Conservation (phyloP, 306 rosid genomes). For the Sindora glabra region DNA sequence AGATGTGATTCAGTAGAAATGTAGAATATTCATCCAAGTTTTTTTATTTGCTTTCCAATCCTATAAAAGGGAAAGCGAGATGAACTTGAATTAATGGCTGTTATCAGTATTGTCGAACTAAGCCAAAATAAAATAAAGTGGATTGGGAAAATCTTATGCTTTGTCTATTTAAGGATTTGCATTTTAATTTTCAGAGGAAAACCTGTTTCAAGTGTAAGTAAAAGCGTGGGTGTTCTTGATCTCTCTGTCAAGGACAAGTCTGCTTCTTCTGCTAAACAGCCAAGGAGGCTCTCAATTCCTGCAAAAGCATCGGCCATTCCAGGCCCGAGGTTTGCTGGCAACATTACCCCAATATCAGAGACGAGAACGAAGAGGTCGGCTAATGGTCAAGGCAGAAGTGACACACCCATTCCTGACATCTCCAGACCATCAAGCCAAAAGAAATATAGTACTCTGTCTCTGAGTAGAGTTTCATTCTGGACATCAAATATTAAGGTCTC, state of each 20-base stretch:
- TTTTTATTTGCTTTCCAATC: too few species aligned
- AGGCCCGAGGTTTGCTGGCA: conserved; percentile 37
- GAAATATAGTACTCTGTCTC: conserved; percentile 53
- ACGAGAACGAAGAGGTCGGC: conserved; percentile 36
- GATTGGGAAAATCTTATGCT: too few species aligned
- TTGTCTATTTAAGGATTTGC: too few species aligned
- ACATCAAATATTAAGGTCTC: conserved; percentile 73
- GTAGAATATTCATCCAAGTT: too few species aligned
- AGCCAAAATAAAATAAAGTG: too few species aligned
- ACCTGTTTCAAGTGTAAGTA: conserved; percentile 49
- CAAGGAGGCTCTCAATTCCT: conserved; percentile 79
- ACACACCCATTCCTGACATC: conserved; percentile 60
- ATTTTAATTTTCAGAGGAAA: conserved; percentile 47
- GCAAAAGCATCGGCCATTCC: conserved; percentile 47
- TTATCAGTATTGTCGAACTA: too few species aligned
- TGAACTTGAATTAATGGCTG: too few species aligned
- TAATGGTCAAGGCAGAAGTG: conserved; percentile 39
- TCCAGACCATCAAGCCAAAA: conserved; percentile 37
- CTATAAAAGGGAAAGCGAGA: too few species aligned
- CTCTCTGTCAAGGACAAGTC: conserved; percentile 75
- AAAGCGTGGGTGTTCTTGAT: conserved; percentile 67
- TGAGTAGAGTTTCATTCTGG: conserved; percentile 88
- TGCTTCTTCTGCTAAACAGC: conserved; percentile 82
- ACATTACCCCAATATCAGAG: conserved; percentile 70
- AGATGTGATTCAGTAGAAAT: too few species aligned